Evolutionary conservation across 352 stramenopile species (phyloP).

Genomic region (Globisporangium radiosum): DNA sequence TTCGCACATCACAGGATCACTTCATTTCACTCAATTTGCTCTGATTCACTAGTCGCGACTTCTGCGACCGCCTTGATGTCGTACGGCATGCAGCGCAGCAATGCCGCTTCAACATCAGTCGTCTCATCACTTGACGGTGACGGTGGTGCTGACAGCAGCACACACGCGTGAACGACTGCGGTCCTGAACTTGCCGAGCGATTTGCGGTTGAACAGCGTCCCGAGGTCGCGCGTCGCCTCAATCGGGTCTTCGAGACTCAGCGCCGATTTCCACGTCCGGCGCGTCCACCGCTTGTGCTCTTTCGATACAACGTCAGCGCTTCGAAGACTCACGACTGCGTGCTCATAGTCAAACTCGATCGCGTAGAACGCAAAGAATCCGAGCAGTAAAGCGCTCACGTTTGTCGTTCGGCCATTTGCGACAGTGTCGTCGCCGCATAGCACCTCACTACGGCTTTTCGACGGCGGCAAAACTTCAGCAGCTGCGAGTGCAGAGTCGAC

Average conservation of each 20-base stretch:
- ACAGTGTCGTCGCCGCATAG: too few relatives aligned
- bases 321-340: constrained; percentile 57
- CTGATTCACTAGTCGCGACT: not conserved
- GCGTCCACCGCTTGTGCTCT: constrained; percentile 43
- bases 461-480: not conserved
- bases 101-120: not conserved
- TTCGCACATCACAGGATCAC: not conserved
- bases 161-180: constrained; percentile 33
- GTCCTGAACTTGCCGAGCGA: constrained; percentile 41
- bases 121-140: not conserved
- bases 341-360: constrained; percentile 63
- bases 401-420: too few relatives aligned
- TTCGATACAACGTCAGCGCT: constrained; percentile 17
- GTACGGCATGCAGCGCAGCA: constrained; percentile 9
- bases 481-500: constrained; percentile 17
- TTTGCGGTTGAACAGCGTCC: constrained; percentile 55
- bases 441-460: too few relatives aligned
- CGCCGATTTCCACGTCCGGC: constrained; percentile 26
- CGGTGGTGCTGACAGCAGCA: too few relatives aligned
- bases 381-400: constrained; percentile 14
- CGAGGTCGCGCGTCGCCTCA: constrained; percentile 60
- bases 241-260: constrained; percentile 79
- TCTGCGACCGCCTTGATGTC: constrained; percentile 1
- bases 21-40: not conserved
- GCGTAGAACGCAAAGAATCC: constrained; percentile 77